phyloP scores from a whole-genome alignment of 805 yeast genomes.

The Wickerhamomyces bisporus region DNA sequence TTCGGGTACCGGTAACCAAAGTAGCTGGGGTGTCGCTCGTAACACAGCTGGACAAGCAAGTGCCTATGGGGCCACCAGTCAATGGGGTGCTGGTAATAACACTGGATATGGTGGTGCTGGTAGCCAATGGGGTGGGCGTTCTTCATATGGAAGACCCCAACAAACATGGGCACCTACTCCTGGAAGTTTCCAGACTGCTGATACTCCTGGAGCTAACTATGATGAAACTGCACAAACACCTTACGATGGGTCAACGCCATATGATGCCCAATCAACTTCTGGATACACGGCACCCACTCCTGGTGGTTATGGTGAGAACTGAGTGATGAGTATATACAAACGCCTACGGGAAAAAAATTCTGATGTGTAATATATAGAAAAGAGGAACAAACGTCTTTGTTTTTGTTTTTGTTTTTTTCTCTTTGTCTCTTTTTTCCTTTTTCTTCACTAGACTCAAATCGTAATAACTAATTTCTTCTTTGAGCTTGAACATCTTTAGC shows the following conservation, averaged over 20 bases:
- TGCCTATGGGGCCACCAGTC: conserved; percentile 5
- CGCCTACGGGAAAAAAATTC: neutral
- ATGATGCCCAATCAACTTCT: conserved; percentile 1
- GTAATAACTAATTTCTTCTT: no score
- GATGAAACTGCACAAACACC: conserved; percentile 40
- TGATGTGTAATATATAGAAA: no score
- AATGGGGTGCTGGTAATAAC: conserved; percentile 32
- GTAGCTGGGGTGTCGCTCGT: neutral
- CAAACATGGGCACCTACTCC: conserved; percentile 25
- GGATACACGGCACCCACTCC: conserved; percentile 7
- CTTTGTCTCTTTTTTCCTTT: no score
- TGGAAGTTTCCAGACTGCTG: conserved; percentile 24
- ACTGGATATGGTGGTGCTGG: conserved; percentile 26
- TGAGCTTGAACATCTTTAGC: no score
- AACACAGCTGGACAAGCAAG: conserved; percentile 5
- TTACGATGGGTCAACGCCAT: conserved; percentile 5
- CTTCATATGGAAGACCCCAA: conserved; percentile 15
- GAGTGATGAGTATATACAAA: no score
- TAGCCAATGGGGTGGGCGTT: conserved; percentile 34
- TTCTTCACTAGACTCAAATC: no score
- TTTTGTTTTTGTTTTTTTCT: no score
- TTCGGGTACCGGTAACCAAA: conserved; percentile 19
- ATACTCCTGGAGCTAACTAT: conserved; percentile 30
- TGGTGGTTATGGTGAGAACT: conserved; percentile 2
- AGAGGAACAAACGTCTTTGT: no score